Evolutionary conservation across 208 protist genomes (phyloP).

Genomic region (Wallacemonas sp.): DNA sequence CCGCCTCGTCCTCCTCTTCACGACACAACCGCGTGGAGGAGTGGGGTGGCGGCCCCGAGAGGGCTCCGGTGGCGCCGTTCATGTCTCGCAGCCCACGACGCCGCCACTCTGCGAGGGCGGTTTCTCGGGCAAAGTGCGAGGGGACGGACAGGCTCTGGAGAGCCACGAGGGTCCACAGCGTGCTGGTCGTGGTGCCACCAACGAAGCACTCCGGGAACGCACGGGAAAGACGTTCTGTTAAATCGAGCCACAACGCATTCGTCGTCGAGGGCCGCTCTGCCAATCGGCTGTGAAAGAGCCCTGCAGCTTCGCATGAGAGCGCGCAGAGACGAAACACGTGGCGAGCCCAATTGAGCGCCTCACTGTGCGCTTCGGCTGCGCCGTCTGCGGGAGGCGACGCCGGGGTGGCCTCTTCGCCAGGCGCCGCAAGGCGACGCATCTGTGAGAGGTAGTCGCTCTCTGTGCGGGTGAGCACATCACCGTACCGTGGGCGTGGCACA

Average conservation of each 20-base stretch:
- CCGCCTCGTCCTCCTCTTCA: neutral
- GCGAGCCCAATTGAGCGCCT: slow-evolving; percentile 20
- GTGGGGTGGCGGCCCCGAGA: neutral
- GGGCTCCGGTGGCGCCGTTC: neutral
- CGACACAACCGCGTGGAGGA: too few species aligned
- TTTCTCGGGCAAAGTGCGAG: slow-evolving; percentile 8
- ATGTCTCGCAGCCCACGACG: neutral
- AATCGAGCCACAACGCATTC: slow-evolving; percentile 34
- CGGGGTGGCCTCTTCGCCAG: neutral
- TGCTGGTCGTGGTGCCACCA: slow-evolving; percentile 42
- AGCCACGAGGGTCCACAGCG: slow-evolving; percentile 38
- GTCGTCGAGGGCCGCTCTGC: slow-evolving; percentile 29
- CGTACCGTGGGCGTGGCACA: neutral
- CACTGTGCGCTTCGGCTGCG: neutral
- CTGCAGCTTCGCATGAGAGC: slow-evolving; percentile 29
- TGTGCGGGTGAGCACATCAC: neutral
- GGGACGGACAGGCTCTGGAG: slow-evolving; percentile 37
- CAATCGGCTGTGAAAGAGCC: slow-evolving; percentile 20
- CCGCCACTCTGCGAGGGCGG: slow-evolving; percentile 7
- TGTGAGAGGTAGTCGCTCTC: neutral
- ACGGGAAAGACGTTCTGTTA: slow-evolving; percentile 27
- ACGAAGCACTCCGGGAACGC: slow-evolving; percentile 62
- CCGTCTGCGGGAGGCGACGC: neutral
- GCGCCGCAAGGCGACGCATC: neutral
- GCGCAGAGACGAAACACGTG: slow-evolving; percentile 13